phyloP scores from a whole-genome alignment of 305 asterid species.

The Fraxinus paxiana region DNA sequence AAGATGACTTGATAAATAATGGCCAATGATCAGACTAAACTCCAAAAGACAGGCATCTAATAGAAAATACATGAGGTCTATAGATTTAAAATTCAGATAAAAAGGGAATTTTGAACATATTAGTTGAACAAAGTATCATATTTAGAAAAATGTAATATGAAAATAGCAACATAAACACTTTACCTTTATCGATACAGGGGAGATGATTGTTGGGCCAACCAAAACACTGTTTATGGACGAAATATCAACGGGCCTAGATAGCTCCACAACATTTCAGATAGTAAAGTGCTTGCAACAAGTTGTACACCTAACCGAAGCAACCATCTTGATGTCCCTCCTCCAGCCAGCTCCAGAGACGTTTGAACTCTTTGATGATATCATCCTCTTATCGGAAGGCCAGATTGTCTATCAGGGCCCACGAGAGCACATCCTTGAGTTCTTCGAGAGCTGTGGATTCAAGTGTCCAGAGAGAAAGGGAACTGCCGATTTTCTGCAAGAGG shows the following conservation, averaged over 20 bases:
- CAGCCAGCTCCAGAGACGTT: constrained; percentile 78
- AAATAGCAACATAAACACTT: not conserved
- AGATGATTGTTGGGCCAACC: constrained; percentile 67
- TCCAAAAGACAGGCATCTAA: not conserved
- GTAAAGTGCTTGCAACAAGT: constrained; percentile 62
- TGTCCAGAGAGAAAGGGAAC: constrained; percentile 69
- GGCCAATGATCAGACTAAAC: not conserved
- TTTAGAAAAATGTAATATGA: not conserved
- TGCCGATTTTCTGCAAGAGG: constrained; percentile 77
- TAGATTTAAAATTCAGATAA: not conserved
- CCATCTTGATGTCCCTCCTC: constrained; percentile 63
- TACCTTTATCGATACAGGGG: constrained; percentile 34
- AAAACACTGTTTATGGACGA: constrained; percentile 69
- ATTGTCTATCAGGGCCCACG: constrained; percentile 63
- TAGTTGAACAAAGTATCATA: not conserved
- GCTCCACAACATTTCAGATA: constrained; percentile 69
- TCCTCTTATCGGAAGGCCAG: constrained; percentile 55
- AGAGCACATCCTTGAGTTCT: constrained; percentile 46
- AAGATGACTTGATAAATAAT: not conserved
- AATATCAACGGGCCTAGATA: constrained; percentile 68
- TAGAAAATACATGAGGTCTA: not conserved
- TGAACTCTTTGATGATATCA: constrained; percentile 62
- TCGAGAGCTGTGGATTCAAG: constrained; percentile 58
- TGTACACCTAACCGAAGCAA: constrained; percentile 60
- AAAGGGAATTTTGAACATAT: not conserved